Conservation (phyloP, 2,329 filamentous ascomycete genomes). For the Epichloe gansuensis region DNA sequence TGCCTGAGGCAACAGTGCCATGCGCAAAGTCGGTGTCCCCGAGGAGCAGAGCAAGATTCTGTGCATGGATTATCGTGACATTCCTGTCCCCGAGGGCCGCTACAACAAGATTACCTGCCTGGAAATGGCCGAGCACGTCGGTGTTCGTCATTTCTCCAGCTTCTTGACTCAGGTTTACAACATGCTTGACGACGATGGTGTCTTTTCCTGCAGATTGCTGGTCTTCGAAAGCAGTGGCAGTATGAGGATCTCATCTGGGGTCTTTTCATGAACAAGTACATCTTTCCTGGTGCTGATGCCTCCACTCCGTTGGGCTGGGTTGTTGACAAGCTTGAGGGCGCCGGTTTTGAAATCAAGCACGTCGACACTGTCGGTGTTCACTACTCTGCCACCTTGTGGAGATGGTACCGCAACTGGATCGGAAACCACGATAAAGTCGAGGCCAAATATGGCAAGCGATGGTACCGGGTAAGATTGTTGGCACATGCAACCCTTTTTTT, state of each 20-base stretch:
- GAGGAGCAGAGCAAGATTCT: slow-evolving; percentile 85
- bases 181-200: slow-evolving; percentile 92
- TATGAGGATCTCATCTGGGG: slow-evolving; percentile 98
- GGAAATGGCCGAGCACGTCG: slow-evolving; percentile 98
- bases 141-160: slow-evolving; percentile 69
- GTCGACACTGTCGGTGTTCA: slow-evolving; percentile 92
- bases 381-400: slow-evolving; percentile 93
- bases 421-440: slow-evolving; percentile 84
- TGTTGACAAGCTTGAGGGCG: slow-evolving; percentile 69
- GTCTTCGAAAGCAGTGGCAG: slow-evolving; percentile 89
- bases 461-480: slow-evolving; percentile 68
- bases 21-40: slow-evolving; percentile 67
- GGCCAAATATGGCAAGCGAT: slow-evolving; percentile 88
- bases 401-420: slow-evolving; percentile 98
- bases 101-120: slow-evolving; percentile 96
- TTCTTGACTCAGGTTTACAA: slow-evolving; percentile 83
- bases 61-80: slow-evolving; percentile 96
- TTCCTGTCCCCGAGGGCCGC: slow-evolving; percentile 52
- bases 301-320: slow-evolving; percentile 86
- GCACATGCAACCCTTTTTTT: not conserved
- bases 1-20: slow-evolving; percentile 84
- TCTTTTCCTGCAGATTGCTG: slow-evolving; percentile 94
- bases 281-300: slow-evolving; percentile 94
- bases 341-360: slow-evolving; percentile 62
- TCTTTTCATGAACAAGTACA: slow-evolving; percentile 99